Percentiles rank a stretch among this genome's conserved stretches.
These are phyloP conservation scores for Lindgomyces ingoldianus DNA, from an alignment of 495 filamentous ascomycete genomes.

Conservation along the genomic window DNA sequence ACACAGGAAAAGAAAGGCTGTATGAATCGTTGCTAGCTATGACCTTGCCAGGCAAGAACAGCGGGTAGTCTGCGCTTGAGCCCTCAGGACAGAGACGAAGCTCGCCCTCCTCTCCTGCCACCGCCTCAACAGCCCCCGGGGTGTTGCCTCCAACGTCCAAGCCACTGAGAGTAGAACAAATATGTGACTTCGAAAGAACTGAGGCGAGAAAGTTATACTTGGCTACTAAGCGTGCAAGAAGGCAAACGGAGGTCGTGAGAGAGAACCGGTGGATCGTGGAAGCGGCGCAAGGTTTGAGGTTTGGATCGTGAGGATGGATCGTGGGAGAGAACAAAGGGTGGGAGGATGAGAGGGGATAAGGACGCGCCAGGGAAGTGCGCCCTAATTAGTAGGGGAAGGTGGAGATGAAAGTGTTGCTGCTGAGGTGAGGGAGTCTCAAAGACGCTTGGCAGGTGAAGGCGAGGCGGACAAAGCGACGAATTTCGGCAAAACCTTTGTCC, in stretches of 20 bases:
- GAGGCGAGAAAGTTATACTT: conserved; percentile 1
- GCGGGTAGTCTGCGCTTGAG: conserved; percentile 19
- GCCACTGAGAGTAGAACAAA: conserved; percentile 7
- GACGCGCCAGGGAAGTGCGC: not conserved
- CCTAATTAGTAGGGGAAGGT: not conserved
- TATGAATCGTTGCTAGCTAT: conserved; percentile 38
- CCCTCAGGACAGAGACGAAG: conserved; percentile 23
- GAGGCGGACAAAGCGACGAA: not conserved
- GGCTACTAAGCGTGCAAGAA: not conserved
- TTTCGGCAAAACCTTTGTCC: not conserved
- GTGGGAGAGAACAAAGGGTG: not conserved
- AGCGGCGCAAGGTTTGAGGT: not conserved
- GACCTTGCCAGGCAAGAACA: conserved; percentile 18
- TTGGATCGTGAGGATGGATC: not conserved
- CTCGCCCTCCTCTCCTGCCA: conserved; percentile 22
- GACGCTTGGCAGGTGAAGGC: too few relatives aligned
- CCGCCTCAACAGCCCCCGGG: conserved; percentile 20
- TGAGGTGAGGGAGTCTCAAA: too few relatives aligned
- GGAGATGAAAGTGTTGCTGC: not conserved
- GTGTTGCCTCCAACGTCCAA: conserved; percentile 12
- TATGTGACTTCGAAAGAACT: conserved; percentile 2
- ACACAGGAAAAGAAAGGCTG: conserved; percentile 33
- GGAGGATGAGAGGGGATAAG: not conserved
- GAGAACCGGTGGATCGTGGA: not conserved
- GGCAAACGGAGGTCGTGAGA: conserved; percentile 2